phyloP scores from a whole-genome alignment of 1,284 basidiomycete genomes.

The Grifola frondosa region DNA sequence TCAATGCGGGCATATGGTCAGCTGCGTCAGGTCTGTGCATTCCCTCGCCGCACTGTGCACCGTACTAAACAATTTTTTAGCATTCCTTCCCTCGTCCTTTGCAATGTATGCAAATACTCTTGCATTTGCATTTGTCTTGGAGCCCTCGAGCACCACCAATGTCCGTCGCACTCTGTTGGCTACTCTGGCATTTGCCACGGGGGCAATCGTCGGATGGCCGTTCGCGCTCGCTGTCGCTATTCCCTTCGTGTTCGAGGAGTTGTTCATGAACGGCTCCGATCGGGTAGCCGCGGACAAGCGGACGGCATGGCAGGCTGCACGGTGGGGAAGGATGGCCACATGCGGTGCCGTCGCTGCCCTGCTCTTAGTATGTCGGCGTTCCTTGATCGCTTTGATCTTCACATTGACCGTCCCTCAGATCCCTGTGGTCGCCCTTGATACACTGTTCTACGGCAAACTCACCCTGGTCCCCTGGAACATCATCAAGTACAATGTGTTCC shows the following conservation, averaged over 20 bases:
- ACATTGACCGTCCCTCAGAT: conserved; percentile 40
- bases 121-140: conserved; percentile 77
- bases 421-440: conserved; percentile 82
- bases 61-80: conserved; percentile 38
- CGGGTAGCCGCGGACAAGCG: conserved; percentile 53
- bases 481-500: conserved; percentile 90
- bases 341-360: conserved; percentile 59
- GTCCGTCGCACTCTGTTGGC: conserved; percentile 58
- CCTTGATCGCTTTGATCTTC: not conserved
- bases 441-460: conserved; percentile 81
- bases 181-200: conserved; percentile 75
- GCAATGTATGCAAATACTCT: conserved; percentile 90
- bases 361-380: conserved; percentile 63
- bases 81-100: conserved; percentile 93
- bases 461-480: conserved; percentile 92
- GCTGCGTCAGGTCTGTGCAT: conserved; percentile 69
- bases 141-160: conserved; percentile 63
- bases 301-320: conserved; percentile 55
- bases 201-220: conserved; percentile 94
- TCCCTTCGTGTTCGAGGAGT: conserved; percentile 90
- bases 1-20: conserved; percentile 93
- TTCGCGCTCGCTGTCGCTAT: conserved; percentile 85
- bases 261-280: conserved; percentile 79
- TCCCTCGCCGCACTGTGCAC: not conserved
- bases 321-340: conserved; percentile 62